These are phyloP conservation scores for Exophiala aquamarina DNA, from an alignment of 2,329 filamentous ascomycete species.

Conservation along the genomic window DNA sequence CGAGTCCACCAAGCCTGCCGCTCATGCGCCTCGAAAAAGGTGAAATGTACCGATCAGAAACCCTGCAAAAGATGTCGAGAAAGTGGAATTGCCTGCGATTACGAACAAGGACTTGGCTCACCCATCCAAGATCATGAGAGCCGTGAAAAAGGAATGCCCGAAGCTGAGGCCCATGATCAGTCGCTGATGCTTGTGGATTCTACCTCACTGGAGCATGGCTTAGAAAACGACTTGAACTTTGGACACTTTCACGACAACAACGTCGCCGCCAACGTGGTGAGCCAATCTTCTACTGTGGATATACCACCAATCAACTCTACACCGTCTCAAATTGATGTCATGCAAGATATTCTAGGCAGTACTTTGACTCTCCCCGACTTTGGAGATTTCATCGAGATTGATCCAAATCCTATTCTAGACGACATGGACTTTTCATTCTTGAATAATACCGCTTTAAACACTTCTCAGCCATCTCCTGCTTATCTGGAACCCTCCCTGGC, in stretches of 20 bases:
- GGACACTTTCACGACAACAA: no score
- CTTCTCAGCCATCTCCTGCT: neutral
- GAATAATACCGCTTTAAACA: neutral
- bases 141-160: neutral
- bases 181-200: neutral
- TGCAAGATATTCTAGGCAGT: slow-evolving; percentile 3
- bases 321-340: neutral
- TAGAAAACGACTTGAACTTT: neutral
- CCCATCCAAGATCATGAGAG: slow-evolving; percentile 10
- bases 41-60: slow-evolving; percentile 56
- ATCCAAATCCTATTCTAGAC: neutral
- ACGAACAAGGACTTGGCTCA: slow-evolving; percentile 20
- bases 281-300: neutral
- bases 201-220: neutral
- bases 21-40: slow-evolving; percentile 51
- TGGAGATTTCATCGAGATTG: slow-evolving; percentile 6
- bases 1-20: slow-evolving; percentile 53
- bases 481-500: neutral
- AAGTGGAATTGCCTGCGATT: slow-evolving; percentile 48
- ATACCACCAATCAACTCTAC: neutral
- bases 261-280: no score
- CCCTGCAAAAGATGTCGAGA: slow-evolving; percentile 54
- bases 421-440: slow-evolving; percentile 8
- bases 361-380: slow-evolving; percentile 6
- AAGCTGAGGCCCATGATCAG: neutral